A percentile compares a stretch with the other conserved stretches of the same genome.
phyloP scores from a whole-genome alignment of 768 basidiomycete species.

The Termitomyces bulborhizus region DNA sequence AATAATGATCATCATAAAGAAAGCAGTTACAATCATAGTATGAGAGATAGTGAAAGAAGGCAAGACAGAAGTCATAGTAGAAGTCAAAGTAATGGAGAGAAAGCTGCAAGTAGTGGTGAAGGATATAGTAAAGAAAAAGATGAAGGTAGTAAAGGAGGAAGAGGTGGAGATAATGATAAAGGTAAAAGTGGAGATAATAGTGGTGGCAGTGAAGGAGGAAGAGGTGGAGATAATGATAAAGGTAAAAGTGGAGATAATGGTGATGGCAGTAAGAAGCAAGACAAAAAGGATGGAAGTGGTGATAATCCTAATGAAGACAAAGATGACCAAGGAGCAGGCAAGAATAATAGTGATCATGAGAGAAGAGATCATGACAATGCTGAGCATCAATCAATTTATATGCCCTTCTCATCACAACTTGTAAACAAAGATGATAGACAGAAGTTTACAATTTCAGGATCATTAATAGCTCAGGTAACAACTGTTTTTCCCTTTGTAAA shows the following conservation, averaged over 20 bases:
- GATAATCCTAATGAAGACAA: background rate
- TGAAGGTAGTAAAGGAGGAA: too few species aligned
- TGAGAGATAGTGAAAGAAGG: background rate
- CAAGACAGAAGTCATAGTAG: too few species aligned
- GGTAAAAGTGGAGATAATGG: too few species aligned
- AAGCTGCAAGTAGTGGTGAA: too few species aligned
- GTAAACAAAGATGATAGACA: background rate
- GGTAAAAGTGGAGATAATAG: background rate
- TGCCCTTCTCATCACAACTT: background rate
- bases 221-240: too few species aligned
- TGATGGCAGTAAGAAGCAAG: too few species aligned
- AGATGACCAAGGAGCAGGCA: background rate
- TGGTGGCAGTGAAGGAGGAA: background rate
- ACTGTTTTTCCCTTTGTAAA: too few species aligned
- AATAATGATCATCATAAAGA: background rate
- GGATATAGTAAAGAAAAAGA: too few species aligned
- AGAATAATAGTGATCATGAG: too few species aligned
- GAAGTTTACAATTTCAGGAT: background rate
- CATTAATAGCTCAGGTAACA: background rate
- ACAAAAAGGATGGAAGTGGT: background rate
- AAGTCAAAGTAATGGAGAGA: too few species aligned
- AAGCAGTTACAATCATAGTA: background rate
- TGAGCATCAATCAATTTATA: background rate
- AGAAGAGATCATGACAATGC: too few species aligned
- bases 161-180: too few species aligned